Conservation (phyloP, 2,329 filamentous ascomycete species). For the Neopestalotiopsis sp. region DNA sequence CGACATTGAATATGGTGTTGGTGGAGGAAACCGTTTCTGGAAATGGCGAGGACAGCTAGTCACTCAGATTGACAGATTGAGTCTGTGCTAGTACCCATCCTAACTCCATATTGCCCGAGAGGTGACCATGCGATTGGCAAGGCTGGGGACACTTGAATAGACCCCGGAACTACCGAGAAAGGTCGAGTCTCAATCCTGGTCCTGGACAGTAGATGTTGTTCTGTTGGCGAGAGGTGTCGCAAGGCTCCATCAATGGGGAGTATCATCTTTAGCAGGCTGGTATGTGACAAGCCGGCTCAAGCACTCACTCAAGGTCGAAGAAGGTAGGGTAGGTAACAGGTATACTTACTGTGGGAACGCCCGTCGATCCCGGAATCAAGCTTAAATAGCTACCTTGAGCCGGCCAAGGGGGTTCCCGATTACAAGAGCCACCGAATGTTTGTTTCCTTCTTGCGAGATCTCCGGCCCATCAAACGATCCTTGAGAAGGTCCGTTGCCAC, state of each 20-base stretch:
- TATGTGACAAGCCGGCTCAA: not conserved
- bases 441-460: constrained; percentile 21
- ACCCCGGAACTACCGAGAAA: too few species aligned
- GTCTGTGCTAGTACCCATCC: not conserved
- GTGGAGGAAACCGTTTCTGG: not conserved
- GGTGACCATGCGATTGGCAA: not conserved
- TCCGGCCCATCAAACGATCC: constrained; percentile 16
- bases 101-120: not conserved
- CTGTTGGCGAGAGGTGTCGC: not conserved
- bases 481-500: not conserved
- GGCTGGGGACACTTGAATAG: not conserved
- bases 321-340: not conserved
- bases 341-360: not conserved
- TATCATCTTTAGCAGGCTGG: not conserved
- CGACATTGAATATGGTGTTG: not conserved
- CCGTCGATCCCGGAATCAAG: constrained; percentile 18
- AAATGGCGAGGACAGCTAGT: not conserved
- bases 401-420: constrained; percentile 16
- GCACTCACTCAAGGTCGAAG: not conserved
- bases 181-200: not conserved
- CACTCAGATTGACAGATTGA: not conserved
- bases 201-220: not conserved
- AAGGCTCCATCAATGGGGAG: not conserved
- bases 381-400: constrained; percentile 13
- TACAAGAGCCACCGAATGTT: constrained; percentile 13